Evolutionary conservation across 805 yeast genomes (phyloP).

Genomic region (Yamadazyma sp.): DNA sequence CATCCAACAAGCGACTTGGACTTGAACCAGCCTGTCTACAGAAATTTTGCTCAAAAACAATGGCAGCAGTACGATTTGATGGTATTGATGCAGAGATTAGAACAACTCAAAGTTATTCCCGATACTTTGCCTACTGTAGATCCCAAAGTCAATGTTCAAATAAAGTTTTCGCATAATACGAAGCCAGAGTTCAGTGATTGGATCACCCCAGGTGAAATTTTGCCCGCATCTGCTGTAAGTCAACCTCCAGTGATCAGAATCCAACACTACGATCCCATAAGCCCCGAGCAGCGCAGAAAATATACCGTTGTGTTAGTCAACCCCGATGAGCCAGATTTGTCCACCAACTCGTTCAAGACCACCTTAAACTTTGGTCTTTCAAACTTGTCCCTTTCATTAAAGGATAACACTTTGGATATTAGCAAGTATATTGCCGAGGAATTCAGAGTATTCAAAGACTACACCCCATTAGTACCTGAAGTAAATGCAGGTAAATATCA

Average conservation of each 20-base stretch:
- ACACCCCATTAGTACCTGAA: conserved; percentile 85
- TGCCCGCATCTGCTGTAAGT: conserved; percentile 72
- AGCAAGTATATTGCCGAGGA: conserved; percentile 33
- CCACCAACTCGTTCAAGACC: conserved; percentile 65
- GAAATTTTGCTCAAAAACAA: conserved; percentile 61
- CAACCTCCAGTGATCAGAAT: conserved; percentile 77
- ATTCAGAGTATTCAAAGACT: conserved; percentile 49
- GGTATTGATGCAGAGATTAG: conserved; percentile 89
- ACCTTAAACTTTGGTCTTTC: conserved; percentile 75
- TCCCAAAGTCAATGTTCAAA: conserved; percentile 72
- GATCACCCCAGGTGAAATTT: conserved; percentile 74
- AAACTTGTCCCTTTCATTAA: conserved; percentile 60
- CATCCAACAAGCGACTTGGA: conserved; percentile 49
- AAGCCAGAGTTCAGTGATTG: conserved; percentile 57
- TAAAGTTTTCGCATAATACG: conserved; percentile 70
- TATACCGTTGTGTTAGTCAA: conserved; percentile 83
- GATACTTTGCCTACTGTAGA: conserved; percentile 89
- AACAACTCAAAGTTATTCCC: conserved; percentile 80
- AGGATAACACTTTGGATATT: conserved; percentile 55
- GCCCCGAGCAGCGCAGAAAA: conserved; percentile 38
- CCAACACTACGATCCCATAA: conserved; percentile 60
- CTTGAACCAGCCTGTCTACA: conserved; percentile 74
- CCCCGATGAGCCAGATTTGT: conserved; percentile 86
- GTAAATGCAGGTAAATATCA: conserved; percentile 75
- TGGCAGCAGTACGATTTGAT: conserved; percentile 75